Evolutionary conservation across 2,329 filamentous ascomycete genomes (phyloP), one percentile per base, ranked within the genome.

Genomic region (Truncatella angustata): DNA sequence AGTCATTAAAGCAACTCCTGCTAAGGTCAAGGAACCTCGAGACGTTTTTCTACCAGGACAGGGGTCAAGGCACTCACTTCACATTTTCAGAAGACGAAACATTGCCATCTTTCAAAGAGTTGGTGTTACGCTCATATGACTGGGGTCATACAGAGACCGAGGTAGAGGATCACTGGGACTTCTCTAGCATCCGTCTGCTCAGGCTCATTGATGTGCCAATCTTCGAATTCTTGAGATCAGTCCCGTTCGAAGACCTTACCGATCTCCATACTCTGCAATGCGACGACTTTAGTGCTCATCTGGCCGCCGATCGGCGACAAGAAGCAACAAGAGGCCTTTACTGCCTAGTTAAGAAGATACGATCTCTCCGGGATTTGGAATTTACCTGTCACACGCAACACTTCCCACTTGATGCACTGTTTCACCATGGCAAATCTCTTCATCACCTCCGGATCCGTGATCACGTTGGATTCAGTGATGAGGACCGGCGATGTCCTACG

Each of bases 91-190:
- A 54, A 0, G 63, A 59, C 16, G 75, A 79, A 50, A 66, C 72
- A 10, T 60, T 80, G 21, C 76, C 77, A 1, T 61, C 75, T 0
- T 59, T 80, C 4, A 59, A 58, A 18, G 68, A 74, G 6, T 63
- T 80, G 3, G 63, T 60, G 1, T 61, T 80, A 34, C 70, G 69
- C 45, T 77, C 73, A 2, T 80, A 80, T 55, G 72, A 79, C 62
- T 79, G 77, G 77, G 63, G 69, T 9, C 77, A 80, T 55, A 63
- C 62, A 1, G 44, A 57, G 0, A 62, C 67, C 3, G 69, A 70
- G 4, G 74, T 76, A 4, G 56, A 52, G 1, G 56, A 54, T 16
- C 74, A 79, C 52, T 80, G 76, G 76, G 69, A 78, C 58, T 72
- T 80, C 54, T 73, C 73, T 4, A 56, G 56, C n/a, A 66, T 80